phyloP scores from a whole-genome alignment of 2,329 filamentous ascomycete genomes.

The Pseudovirgaria hyperparasitica region DNA sequence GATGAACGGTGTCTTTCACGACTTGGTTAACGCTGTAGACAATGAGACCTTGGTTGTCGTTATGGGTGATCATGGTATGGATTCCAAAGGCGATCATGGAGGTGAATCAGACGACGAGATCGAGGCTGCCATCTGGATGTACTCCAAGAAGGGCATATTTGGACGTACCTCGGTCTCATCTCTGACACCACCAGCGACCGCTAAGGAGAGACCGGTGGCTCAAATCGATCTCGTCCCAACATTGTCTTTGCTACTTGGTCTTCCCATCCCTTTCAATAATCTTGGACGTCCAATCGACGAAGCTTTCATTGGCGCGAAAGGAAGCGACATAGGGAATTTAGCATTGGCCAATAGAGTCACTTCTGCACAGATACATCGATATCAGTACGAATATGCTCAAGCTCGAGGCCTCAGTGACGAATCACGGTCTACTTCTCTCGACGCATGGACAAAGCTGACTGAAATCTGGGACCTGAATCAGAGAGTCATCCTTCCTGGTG shows the following conservation, averaged over 20 bases:
- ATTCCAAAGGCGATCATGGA: conserved; percentile 93
- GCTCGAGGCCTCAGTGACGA: conserved; percentile 56
- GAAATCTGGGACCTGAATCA: conserved; percentile 34
- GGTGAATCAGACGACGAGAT: conserved; percentile 95
- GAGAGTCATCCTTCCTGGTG: too few relatives aligned
- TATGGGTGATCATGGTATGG: conserved; percentile 99
- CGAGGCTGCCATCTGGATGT: conserved; percentile 95
- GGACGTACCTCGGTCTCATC: conserved; percentile 57
- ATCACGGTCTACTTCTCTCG: conserved; percentile 40
- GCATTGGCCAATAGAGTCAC: conserved; percentile 65
- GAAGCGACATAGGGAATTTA: conserved; percentile 63
- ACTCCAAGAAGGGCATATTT: conserved; percentile 77
- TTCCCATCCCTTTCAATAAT: conserved; percentile 94
- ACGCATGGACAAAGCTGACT: conserved; percentile 49
- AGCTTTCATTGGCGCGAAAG: conserved; percentile 63
- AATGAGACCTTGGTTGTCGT: conserved; percentile 81
- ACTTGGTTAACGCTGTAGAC: conserved; percentile 60
- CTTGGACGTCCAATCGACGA: conserved; percentile 88
- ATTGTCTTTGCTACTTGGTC: conserved; percentile 70
- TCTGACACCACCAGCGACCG: conserved; percentile 48
- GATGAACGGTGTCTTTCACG: conserved; percentile 71
- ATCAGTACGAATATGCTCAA: conserved; percentile 70
- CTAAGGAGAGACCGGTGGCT: conserved; percentile 60
- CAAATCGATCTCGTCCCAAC: conserved; percentile 97
- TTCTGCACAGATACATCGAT: conserved; percentile 76